Percentiles rank a stretch among this genome's conserved stretches.
Evolutionary conservation across 805 yeast species (phyloP).

Genomic region (Suhomyces tanzawaensis): DNA sequence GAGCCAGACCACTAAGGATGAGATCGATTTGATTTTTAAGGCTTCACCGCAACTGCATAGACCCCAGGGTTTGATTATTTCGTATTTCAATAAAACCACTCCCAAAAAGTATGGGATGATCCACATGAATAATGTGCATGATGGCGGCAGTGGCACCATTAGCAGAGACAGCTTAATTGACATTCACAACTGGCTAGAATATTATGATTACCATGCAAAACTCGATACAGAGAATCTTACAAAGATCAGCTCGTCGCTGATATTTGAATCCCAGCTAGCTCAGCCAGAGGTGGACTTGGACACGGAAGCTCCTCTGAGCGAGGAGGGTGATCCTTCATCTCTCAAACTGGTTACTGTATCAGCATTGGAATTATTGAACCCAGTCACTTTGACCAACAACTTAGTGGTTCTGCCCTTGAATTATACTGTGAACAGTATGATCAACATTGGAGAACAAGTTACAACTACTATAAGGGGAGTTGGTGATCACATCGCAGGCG

Average conservation of each 20-base stretch:
- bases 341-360: slow-evolving; percentile 12
- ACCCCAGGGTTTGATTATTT: slow-evolving; percentile 25
- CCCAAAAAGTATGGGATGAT: slow-evolving; percentile 36
- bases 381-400: slow-evolving; percentile 33
- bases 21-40: slow-evolving; percentile 16
- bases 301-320: background rate
- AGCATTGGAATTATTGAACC: slow-evolving; percentile 32
- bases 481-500: background rate
- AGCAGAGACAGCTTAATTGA: slow-evolving; percentile 16
- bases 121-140: slow-evolving; percentile 11
- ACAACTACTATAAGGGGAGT: background rate
- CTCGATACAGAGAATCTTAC: slow-evolving; percentile 17
- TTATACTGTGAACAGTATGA: slow-evolving; percentile 34
- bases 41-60: background rate
- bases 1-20: slow-evolving; percentile 11
- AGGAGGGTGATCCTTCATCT: slow-evolving; percentile 5
- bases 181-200: slow-evolving; percentile 33
- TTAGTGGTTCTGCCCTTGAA: slow-evolving; percentile 38
- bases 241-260: background rate
- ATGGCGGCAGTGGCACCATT: slow-evolving; percentile 1
- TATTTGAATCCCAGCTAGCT: slow-evolving; percentile 6
- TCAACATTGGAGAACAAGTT: slow-evolving; percentile 18
- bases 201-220: slow-evolving; percentile 26
- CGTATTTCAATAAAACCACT: slow-evolving; percentile 21
- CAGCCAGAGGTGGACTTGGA: slow-evolving; percentile 13